Evolutionary conservation across 371 early-diverging fungal species (phyloP), one percentile per base, ranked within the genome.

Genomic region (Mortierella sp.): DNA sequence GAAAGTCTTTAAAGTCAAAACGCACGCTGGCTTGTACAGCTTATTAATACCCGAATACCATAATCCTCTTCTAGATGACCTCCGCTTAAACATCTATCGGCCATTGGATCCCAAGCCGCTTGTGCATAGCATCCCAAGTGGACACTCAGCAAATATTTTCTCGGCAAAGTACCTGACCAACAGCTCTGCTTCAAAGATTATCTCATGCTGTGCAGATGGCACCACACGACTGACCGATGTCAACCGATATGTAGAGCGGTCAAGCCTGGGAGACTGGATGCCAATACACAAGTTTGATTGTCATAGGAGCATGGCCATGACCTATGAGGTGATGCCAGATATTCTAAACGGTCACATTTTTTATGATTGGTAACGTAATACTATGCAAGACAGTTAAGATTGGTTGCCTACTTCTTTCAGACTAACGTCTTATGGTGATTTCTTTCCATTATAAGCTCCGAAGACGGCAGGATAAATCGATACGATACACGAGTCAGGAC

Each of bases 91-190:
- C 37, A 70, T 80, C 29, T 80, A 80, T 51, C 63, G 71, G 8
- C 80, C 80, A 0, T 28, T 80, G 61, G 74, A 64, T 31, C 68
- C 68, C 3, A 51, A 29, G 12, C 74, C 74, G n/a, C 62, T 80
- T 37, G 58, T 80, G 0, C 80, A 66, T 63, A 63, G 70, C 43
- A 75, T 68, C 42, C 70, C 72, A 5, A 61, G 75, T 76, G 91
- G 93, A 15, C 95, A 95, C 74, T 57, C 68, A 5, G 90, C 88
- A 61, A 94, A 95, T 51, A 92, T 95, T n/a, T 94, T 95, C 72
- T 86, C 90, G 62, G 90, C 93, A 10, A 90, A 91, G 73, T 89
- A 92, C 56, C 82, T 95, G 86, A 91, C 93, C 0, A 61, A 82
- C 3, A 90, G 91, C 23, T 88, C 87, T 12, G 91, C 93, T 56